phyloP scores from a whole-genome alignment of 805 yeast genomes.

The Yarrowia sp. region DNA sequence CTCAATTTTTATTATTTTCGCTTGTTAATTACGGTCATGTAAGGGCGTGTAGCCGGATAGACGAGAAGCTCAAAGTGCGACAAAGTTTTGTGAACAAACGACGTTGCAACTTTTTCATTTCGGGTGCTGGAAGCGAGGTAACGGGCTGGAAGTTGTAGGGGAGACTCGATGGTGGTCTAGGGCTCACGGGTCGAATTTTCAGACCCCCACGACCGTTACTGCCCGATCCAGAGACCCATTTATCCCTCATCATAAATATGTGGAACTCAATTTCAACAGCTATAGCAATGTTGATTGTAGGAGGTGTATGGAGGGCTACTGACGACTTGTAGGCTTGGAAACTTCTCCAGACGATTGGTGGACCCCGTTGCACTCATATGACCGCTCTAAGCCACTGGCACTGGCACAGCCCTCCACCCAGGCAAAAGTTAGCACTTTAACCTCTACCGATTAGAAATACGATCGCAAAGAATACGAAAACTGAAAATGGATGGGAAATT shows the following conservation, averaged over 20 bases:
- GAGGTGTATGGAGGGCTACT: too few relatives aligned
- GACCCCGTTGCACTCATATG: too few relatives aligned
- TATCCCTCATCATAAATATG: background rate
- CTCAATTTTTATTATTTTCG: too few relatives aligned
- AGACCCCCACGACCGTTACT: background rate
- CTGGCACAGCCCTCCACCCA: slow-evolving; percentile 9
- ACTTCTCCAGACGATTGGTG: too few relatives aligned
- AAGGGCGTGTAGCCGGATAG: background rate
- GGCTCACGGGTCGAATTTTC: background rate
- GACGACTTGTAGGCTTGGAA: too few relatives aligned
- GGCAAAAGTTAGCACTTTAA: slow-evolving; percentile 5
- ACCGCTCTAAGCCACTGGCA: background rate
- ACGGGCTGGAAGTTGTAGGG: background rate
- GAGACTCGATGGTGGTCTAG: too few relatives aligned
- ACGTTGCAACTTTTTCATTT: background rate
- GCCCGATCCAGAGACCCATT: background rate
- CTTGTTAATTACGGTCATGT: background rate
- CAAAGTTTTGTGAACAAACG: background rate
- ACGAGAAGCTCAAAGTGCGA: background rate
- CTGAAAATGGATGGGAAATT: background rate
- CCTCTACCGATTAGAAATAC: slow-evolving; percentile 11
- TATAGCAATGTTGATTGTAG: background rate
- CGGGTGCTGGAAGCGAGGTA: background rate
- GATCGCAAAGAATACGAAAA: slow-evolving; percentile 20
- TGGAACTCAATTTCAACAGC: background rate